Conservation (phyloP, 1,139 yeast species). For the Candida glucosophila region DNA sequence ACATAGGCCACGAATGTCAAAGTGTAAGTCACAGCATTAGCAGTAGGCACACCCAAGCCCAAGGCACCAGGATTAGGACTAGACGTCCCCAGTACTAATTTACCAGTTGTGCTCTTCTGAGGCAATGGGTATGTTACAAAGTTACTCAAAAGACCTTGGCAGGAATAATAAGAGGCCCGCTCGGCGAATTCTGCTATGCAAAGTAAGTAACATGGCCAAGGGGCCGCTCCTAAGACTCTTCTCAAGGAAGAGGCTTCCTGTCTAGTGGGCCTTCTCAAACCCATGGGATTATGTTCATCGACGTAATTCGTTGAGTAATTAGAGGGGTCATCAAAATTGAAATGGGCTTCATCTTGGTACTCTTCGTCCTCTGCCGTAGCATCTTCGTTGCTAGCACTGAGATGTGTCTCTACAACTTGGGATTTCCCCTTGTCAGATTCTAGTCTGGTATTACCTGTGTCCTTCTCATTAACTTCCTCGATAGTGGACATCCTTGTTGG, state of each 20-base stretch:
- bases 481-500: conserved; percentile 1
- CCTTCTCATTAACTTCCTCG: conserved; percentile 1
- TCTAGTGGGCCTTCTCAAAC: conserved; percentile 26
- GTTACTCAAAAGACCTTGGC: conserved; percentile 32
- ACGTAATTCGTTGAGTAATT: conserved; percentile 15
- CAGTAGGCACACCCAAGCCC: conserved; percentile 32
- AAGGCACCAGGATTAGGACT: conserved; percentile 35
- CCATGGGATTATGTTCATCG: conserved; percentile 26
- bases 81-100: conserved; percentile 23
- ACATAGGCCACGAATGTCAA: conserved; percentile 34
- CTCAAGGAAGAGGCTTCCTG: conserved; percentile 40
- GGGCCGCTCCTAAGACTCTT: conserved; percentile 22
- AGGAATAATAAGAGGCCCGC: conserved; percentile 39
- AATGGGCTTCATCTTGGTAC: conserved; percentile 5
- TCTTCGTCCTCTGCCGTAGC: no score
- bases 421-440: no score
- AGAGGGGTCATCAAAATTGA: conserved; percentile 13
- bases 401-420: no score
- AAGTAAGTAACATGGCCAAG: conserved; percentile 20
- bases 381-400: no score
- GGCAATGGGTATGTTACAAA: conserved; percentile 44
- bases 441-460: neutral
- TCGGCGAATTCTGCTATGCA: conserved; percentile 40
- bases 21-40: conserved; percentile 28
- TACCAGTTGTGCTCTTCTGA: conserved; percentile 38